Percentiles rank a stretch among this genome's conserved stretches.
Conservation (phyloP, 176 grass and related monocot genomes). For the Aegilops longissima region DNA sequence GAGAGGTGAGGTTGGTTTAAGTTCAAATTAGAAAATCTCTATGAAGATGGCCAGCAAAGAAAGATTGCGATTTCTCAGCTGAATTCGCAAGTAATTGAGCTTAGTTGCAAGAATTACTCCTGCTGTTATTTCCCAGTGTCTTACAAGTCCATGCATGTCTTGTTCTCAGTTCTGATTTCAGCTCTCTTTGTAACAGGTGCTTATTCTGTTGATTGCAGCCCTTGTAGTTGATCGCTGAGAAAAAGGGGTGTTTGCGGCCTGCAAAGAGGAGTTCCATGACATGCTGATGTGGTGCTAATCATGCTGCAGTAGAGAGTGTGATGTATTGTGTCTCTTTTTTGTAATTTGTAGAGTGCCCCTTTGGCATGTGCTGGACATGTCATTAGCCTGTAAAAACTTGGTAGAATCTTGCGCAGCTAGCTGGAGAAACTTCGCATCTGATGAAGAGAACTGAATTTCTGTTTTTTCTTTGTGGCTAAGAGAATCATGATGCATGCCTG, state of each 20-base stretch:
- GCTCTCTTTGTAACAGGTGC: not conserved
- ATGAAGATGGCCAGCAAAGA: not conserved
- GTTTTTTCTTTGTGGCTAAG: not conserved
- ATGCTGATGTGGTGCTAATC: not conserved
- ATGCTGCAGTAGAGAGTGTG: not conserved
- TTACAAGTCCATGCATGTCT: not conserved
- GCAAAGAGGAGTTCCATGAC: not conserved
- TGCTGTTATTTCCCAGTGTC: not conserved
- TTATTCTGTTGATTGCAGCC: conserved; percentile 22
- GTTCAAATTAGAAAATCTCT: not conserved
- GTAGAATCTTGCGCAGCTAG: not conserved
- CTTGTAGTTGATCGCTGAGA: not conserved
- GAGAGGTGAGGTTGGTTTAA: not conserved
- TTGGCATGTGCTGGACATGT: conserved; percentile 16
- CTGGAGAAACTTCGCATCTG: not conserved
- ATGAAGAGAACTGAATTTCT: not conserved
- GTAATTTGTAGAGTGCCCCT: conserved; percentile 10
- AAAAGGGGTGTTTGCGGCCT: not conserved
- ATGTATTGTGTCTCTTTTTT: not conserved
- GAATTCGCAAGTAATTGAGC: not conserved
- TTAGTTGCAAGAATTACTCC: not conserved
- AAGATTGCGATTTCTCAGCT: not conserved
- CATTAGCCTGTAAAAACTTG: not conserved
- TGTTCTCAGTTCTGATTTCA: not conserved
- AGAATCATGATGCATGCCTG: not conserved